Evolutionary conservation across 179 eudicot genomes (phyloP).

Genomic region (Silene coronaria): DNA sequence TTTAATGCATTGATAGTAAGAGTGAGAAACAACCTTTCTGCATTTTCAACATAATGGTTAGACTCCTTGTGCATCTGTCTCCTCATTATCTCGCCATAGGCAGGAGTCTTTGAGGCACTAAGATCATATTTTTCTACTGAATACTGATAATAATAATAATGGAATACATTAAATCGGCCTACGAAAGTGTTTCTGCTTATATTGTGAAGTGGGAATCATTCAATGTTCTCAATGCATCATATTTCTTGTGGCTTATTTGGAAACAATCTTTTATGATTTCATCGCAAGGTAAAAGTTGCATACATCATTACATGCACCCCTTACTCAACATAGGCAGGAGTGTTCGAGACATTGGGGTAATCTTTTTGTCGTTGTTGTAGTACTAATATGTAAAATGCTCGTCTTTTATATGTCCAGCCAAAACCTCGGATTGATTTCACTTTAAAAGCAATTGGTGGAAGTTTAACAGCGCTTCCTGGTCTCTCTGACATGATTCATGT

Average conservation of each 20-base stretch:
- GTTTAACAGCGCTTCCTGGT: conserved; percentile 89
- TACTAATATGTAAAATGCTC: conserved; percentile 4
- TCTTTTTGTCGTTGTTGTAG: not conserved
- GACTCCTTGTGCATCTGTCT: not conserved
- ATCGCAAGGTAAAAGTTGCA: not conserved
- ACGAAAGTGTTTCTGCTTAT: not conserved
- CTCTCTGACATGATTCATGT: conserved; percentile 91
- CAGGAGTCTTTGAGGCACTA: not conserved
- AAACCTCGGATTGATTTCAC: conserved; percentile 82
- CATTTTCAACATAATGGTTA: conserved; percentile 1
- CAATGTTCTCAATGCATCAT: not conserved
- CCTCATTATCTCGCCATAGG: not conserved
- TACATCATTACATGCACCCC: not conserved
- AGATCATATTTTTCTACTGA: not conserved
- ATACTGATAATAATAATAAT: not conserved
- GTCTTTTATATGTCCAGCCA: conserved; percentile 50
- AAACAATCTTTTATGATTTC: not conserved
- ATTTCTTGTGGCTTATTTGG: not conserved
- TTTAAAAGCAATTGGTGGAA: conserved; percentile 82
- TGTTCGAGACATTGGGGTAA: not conserved
- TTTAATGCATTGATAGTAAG: not conserved
- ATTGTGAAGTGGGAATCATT: not conserved
- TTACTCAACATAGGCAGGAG: not conserved
- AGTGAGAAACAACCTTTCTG: not conserved
- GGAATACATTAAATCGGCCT: not conserved